A percentile compares a stretch with the other conserved stretches of the same genome.
Conservation (phyloP, 257 asterid species). For the Solanum pennellii region DNA sequence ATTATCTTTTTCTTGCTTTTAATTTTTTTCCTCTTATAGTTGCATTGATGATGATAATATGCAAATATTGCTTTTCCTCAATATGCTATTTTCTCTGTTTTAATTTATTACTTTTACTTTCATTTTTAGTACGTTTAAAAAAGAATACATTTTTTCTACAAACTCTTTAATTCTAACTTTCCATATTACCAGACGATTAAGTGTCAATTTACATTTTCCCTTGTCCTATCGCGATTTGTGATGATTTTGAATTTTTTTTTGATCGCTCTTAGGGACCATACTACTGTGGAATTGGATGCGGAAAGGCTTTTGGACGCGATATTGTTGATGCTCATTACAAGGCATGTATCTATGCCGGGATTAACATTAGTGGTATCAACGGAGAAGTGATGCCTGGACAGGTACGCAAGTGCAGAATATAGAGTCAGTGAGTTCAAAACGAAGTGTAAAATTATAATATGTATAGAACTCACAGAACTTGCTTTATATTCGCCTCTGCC, state of each 20-base stretch:
- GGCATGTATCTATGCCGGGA: constrained; percentile 72
- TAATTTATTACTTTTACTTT: neutral
- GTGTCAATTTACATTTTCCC: neutral
- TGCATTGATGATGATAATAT: neutral
- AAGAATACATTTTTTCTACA: neutral
- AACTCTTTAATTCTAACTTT: neutral
- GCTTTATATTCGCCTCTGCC: neutral
- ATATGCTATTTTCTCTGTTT: neutral
- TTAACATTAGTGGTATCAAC: constrained; percentile 79
- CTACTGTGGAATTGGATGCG: constrained; percentile 80
- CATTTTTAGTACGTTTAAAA: neutral
- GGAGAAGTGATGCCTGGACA: constrained; percentile 98
- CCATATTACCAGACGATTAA: neutral
- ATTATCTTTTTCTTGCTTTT: neutral
- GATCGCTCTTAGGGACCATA: constrained; percentile 56
- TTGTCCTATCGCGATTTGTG: neutral
- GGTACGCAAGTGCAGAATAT: constrained; percentile 17
- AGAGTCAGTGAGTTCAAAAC: neutral
- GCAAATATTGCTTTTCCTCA: neutral
- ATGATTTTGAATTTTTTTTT: neutral
- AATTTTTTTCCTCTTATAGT: neutral
- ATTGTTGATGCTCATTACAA: constrained; percentile 78
- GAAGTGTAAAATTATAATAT: neutral
- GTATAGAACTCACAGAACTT: neutral
- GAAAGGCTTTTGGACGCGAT: constrained; percentile 86